Evolutionary conservation across 305 asterid genomes (phyloP).

Genomic region (Fraxinus greggii): DNA sequence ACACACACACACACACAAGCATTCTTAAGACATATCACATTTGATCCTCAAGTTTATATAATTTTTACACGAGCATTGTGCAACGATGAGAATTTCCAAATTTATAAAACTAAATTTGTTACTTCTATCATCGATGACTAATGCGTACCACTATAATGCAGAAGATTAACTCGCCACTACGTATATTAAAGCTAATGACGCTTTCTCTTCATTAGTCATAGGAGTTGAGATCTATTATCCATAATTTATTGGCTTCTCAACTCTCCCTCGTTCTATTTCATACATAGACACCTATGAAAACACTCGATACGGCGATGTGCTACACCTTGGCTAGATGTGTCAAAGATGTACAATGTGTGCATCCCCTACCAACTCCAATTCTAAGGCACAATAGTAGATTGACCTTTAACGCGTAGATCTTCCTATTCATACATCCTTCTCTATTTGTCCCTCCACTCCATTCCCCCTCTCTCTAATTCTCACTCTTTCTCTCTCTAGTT

Average conservation of each 20-base stretch:
- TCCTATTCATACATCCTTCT: neutral
- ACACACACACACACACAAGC: too few relatives aligned
- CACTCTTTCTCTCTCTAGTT: neutral
- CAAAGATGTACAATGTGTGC: neutral
- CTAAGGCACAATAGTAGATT: neutral
- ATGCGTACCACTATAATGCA: neutral
- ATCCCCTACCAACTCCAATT: neutral
- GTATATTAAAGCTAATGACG: too few relatives aligned
- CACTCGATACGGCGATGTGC: too few relatives aligned
- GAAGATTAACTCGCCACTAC: too few relatives aligned
- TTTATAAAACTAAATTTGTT: neutral
- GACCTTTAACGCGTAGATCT: neutral
- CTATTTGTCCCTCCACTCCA: neutral
- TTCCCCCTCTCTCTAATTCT: neutral
- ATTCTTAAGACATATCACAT: neutral
- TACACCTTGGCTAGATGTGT: neutral
- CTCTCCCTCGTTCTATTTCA: neutral
- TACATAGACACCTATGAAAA: too few relatives aligned
- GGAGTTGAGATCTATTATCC: too few relatives aligned
- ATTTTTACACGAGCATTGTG: neutral
- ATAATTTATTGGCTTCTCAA: neutral
- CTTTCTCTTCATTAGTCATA: too few relatives aligned
- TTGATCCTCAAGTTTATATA: neutral
- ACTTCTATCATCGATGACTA: too few relatives aligned
- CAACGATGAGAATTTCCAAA: neutral